Evolutionary conservation across 176 grass and related monocot species (phyloP), one percentile per base, ranked within the genome.

Genomic region (Triticum turgidum): DNA sequence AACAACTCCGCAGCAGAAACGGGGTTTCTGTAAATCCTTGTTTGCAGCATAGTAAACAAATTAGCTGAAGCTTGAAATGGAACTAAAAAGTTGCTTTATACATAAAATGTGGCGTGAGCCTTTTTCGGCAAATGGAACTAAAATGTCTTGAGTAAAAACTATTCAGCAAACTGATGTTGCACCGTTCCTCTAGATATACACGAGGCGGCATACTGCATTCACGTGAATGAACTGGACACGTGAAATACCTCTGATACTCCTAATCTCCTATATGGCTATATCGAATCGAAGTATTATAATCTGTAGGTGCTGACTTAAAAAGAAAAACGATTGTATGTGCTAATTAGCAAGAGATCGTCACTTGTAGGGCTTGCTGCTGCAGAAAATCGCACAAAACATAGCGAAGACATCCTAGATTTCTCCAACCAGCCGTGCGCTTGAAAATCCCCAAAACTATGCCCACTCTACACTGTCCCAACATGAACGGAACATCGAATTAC

Each of bases 1-100:
- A 68, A 61, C 37, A 78, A 77, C 61, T 77, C 64, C 27, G 34
- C 39, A 78, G 64, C 42, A 72, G 73, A 52, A 72, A 73, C 17
- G 17, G 66, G 81, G 30, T 79, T 79, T 79, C 14, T 79, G 66
- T 64, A 47, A 79, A 80, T 73, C 37, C 20, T 58, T 42, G 59
- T 54, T 56, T 27, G 30, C 86, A 37, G 35, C 33, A 51, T 18
- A 58, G 10, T 51, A 27, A 77, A 34, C 37, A 77, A 34, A 72
- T 29, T 64, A 68, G 20, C 37, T 29, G 65, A 84, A 61, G 37
- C 85, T 45, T 14, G 22, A 86, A 68, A 17, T 52, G 49, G 49
- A 90, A 70, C 61, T 21, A 80, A 39, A 88, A 79, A 54, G 51
- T 54, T 7, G 51, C 51, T 54, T 54, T 17, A 54, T 52, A 52